A percentile compares a stretch with the other conserved stretches of the same genome.
Conservation (phyloP, 768 basidiomycete species). For the Pleurotus cornucopiae region DNA sequence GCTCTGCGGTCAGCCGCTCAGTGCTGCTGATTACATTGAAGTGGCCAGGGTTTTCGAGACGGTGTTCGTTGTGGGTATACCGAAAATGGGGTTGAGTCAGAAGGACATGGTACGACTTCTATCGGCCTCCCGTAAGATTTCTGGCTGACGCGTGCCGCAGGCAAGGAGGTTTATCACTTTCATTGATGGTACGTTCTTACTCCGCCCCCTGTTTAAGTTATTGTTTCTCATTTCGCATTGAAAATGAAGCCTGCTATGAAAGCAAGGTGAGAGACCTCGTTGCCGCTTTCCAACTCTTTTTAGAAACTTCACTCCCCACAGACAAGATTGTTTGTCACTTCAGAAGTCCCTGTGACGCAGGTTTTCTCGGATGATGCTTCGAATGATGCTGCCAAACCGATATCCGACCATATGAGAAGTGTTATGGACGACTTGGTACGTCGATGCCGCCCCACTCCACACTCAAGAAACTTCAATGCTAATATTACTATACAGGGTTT, state of each 20-base stretch:
- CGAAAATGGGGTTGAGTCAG: constrained; percentile 79
- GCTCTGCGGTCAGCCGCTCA: constrained; percentile 84
- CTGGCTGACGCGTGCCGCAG: constrained; percentile 27
- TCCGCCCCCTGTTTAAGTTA: neutral
- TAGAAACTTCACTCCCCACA: constrained; percentile 21
- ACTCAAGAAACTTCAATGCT: no score
- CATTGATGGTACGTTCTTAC: constrained; percentile 67
- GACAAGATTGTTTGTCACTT: constrained; percentile 90
- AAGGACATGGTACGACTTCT: constrained; percentile 71
- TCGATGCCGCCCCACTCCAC: constrained; percentile 7
- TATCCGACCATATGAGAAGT: constrained; percentile 84
- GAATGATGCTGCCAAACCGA: constrained; percentile 30
- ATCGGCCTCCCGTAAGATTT: no score
- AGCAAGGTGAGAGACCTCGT: constrained; percentile 52
- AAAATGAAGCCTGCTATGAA: constrained; percentile 75
- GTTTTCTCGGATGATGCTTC: constrained; percentile 77
- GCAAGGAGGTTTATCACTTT: constrained; percentile 97
- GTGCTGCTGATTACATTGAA: constrained; percentile 95
- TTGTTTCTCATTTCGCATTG: neutral
- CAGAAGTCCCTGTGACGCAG: constrained; percentile 86
- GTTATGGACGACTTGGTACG: constrained; percentile 94
- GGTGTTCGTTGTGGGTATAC: constrained; percentile 83
- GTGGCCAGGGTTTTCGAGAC: constrained; percentile 86
- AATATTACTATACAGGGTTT: constrained; percentile 54
- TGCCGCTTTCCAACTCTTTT: neutral